A percentile compares a stretch with the other conserved stretches of the same genome.
These are phyloP conservation scores for Mycena capillaripes DNA, from an alignment of 768 basidiomycete genomes.

Conservation along the genomic window DNA sequence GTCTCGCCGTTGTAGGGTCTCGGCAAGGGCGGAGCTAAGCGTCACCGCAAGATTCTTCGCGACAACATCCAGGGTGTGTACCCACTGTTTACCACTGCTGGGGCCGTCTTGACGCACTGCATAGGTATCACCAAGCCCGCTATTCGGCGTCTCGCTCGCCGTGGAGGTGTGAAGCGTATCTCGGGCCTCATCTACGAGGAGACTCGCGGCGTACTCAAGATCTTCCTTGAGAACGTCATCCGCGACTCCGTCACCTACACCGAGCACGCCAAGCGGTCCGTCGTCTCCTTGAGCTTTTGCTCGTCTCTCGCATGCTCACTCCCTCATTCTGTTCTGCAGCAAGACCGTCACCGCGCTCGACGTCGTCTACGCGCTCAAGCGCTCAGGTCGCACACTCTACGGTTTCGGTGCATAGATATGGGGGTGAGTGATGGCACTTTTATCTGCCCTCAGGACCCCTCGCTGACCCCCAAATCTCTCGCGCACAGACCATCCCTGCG, in stretches of 20 bases:
- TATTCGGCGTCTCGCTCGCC: constrained; percentile 92
- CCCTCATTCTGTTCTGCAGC: background rate
- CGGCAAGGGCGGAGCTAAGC: background rate
- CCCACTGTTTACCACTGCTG: background rate
- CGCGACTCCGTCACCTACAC: constrained; percentile 81
- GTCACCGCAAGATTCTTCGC: background rate
- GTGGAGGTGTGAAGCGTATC: constrained; percentile 98
- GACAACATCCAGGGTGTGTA: background rate
- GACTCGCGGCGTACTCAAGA: constrained; percentile 94
- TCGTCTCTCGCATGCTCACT: background rate
- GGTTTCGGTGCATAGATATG: constrained; percentile 81
- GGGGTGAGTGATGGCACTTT: background rate
- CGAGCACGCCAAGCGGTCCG: constrained; percentile 89
- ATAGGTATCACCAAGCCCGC: constrained; percentile 86
- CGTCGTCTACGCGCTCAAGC: constrained; percentile 89
- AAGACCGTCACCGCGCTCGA: constrained; percentile 97
- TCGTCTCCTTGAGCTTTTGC: background rate
- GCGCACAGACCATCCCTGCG: constrained; percentile 19
- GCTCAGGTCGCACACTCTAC: constrained; percentile 90
- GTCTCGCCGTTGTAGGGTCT: background rate
- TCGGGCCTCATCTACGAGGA: constrained; percentile 57
- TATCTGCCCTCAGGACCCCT: background rate
- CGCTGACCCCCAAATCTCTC: constrained; percentile 11
- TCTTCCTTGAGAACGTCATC: constrained; percentile 93
- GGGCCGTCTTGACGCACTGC: background rate